phyloP scores from a whole-genome alignment of 2,329 filamentous ascomycete genomes.

The Aschersonia sp. region DNA sequence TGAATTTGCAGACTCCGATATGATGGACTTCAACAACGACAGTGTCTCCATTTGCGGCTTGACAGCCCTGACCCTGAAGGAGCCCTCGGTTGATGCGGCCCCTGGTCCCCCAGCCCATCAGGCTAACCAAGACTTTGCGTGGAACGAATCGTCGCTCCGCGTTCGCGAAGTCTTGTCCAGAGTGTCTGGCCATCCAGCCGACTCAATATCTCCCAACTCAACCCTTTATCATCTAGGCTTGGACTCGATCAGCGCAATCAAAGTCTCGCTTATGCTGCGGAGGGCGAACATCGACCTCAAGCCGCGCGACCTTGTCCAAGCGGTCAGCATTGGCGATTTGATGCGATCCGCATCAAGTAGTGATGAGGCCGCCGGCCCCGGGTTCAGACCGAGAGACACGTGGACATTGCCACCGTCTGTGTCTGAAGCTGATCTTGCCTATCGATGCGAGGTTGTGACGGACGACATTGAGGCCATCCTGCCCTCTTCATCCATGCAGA shows the following conservation, averaged over 20 bases:
- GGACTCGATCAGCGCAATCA: constrained; percentile 86
- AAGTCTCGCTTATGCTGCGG: constrained; percentile 57
- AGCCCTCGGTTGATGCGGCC: not conserved
- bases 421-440: constrained; percentile 22
- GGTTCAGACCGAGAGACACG: not conserved
- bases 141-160: constrained; percentile 17
- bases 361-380: too few relatives aligned
- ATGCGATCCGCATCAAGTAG: constrained; percentile 15
- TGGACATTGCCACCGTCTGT: constrained; percentile 21
- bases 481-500: constrained; percentile 63
- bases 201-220: constrained; percentile 43
- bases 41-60: constrained; percentile 52
- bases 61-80: constrained; percentile 11
- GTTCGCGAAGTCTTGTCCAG: constrained; percentile 35
- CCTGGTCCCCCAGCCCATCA: not conserved
- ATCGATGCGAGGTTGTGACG: constrained; percentile 21
- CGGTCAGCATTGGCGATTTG: constrained; percentile 52
- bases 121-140: constrained; percentile 7
- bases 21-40: constrained; percentile 37
- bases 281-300: constrained; percentile 46
- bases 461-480: constrained; percentile 40
- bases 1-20: constrained; percentile 25
- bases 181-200: constrained; percentile 44
- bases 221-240: constrained; percentile 75
- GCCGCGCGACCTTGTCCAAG: constrained; percentile 57